Conservation (phyloP, 352 stramenopile species). For the Phytophthora chlamydospora region DNA sequence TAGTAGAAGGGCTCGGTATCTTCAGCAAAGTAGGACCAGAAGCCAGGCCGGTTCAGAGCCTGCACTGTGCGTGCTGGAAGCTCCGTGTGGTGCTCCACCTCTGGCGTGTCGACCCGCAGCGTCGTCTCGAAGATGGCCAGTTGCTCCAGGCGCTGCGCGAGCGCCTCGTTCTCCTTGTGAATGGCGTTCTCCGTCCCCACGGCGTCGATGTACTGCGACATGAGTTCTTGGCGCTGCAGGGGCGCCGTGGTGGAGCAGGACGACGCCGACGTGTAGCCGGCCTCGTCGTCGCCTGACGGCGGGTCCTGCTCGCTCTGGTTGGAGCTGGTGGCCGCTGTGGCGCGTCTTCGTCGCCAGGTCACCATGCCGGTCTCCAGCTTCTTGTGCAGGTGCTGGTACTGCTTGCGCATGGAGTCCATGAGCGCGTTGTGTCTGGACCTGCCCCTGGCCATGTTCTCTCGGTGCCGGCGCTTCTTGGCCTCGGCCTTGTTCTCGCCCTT, state of each 20-base stretch:
- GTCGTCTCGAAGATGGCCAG: conserved; percentile 42
- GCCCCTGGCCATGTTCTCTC: conserved; percentile 37
- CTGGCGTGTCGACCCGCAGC: conserved; percentile 35
- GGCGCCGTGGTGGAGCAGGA: conserved; percentile 6
- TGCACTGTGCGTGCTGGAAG: conserved; percentile 12
- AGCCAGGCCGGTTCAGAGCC: conserved; percentile 28
- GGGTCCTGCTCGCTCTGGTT: conserved; percentile 11
- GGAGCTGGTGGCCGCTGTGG: background rate
- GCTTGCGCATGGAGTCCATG: conserved; percentile 33
- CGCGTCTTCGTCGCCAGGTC: conserved; percentile 7
- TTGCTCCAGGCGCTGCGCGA: conserved; percentile 35
- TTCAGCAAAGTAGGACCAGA: conserved; percentile 44
- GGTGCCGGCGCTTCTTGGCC: conserved; percentile 30
- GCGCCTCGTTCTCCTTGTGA: conserved; percentile 34
- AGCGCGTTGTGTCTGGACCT: conserved; percentile 34
- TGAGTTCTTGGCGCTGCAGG: conserved; percentile 1
- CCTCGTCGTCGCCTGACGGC: conserved; percentile 4
- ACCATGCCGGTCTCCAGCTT: conserved; percentile 31
- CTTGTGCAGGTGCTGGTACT: conserved; percentile 29
- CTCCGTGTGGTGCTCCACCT: conserved; percentile 17
- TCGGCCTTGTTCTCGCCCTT: conserved; percentile 26
- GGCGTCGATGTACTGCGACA: conserved; percentile 30
- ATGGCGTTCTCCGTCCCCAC: conserved; percentile 38
- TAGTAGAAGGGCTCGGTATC: conserved; percentile 56
- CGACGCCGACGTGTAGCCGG: conserved; percentile 11